A percentile compares a stretch with the other conserved stretches of the same genome.
Conservation (phyloP, 352 stramenopile species). For the Globisporangium nodosum region DNA sequence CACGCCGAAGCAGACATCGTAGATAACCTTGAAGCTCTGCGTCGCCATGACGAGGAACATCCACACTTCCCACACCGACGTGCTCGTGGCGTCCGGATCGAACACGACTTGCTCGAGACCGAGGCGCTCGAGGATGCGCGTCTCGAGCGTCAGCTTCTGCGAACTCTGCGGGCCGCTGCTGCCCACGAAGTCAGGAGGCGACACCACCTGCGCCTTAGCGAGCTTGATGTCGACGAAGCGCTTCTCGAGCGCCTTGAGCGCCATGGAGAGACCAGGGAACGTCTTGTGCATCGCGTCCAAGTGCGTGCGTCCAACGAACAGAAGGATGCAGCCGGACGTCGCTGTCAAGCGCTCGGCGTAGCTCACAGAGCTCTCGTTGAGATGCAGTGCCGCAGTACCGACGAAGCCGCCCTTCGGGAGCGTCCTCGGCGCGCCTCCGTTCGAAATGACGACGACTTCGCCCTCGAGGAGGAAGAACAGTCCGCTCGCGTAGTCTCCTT, state of each 20-base stretch:
- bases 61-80: constrained; percentile 28
- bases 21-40: constrained; percentile 30
- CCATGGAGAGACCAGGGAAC: constrained; percentile 15
- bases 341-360: constrained; percentile 26
- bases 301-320: constrained; percentile 22
- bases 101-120: constrained; percentile 4
- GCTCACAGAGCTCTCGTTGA: constrained; percentile 9
- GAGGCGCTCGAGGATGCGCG: background rate
- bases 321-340: constrained; percentile 23
- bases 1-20: constrained; percentile 25
- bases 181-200: background rate
- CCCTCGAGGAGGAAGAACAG: constrained; percentile 29
- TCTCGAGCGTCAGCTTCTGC: background rate
- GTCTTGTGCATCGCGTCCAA: constrained; percentile 18
- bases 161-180: background rate
- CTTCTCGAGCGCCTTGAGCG: constrained; percentile 18
- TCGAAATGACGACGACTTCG: constrained; percentile 4
- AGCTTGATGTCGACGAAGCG: constrained; percentile 21
- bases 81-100: constrained; percentile 26
- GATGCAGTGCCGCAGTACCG: constrained; percentile 16
- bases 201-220: constrained; percentile 9
- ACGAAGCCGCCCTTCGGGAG: constrained; percentile 29
- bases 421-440: constrained; percentile 1
- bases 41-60: constrained; percentile 33
- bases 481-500: constrained; percentile 26